Percentiles rank a stretch among this genome's conserved stretches.
phyloP scores from a whole-genome alignment of 208 protist species.

The Leishmania mexicana region DNA sequence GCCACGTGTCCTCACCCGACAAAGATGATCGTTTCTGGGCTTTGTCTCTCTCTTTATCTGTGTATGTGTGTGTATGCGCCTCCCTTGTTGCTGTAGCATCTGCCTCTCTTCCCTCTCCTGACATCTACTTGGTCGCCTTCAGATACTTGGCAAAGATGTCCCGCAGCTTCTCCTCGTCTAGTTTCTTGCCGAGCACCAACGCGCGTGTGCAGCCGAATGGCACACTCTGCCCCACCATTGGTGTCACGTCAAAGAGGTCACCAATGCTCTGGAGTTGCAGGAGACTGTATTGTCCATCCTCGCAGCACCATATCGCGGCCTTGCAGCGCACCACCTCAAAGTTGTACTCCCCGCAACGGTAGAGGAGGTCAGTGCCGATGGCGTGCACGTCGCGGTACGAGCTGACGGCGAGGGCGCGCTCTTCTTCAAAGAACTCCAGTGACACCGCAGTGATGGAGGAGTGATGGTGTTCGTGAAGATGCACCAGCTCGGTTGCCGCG shows the following conservation, averaged over 20 bases:
- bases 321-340: constrained; percentile 91
- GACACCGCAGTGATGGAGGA: constrained; percentile 75
- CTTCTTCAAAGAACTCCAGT: constrained; percentile 62
- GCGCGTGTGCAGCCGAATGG: constrained; percentile 70
- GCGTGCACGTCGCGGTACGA: constrained; percentile 56
- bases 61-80: not conserved
- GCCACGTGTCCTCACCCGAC: not conserved
- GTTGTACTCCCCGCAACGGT: constrained; percentile 56
- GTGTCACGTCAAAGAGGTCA: constrained; percentile 79
- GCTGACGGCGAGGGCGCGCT: constrained; percentile 43
- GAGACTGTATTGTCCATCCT: constrained; percentile 45
- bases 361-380: constrained; percentile 81
- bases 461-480: constrained; percentile 58
- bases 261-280: constrained; percentile 89
- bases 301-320: constrained; percentile 82
- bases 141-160: constrained; percentile 69
- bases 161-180: constrained; percentile 64
- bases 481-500: constrained; percentile 41
- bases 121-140: constrained; percentile 35
- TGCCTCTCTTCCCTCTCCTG: not conserved
- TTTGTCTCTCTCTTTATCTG: not conserved
- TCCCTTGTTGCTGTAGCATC: not conserved
- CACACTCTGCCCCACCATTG: constrained; percentile 78
- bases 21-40: not conserved
- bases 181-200: constrained; percentile 70